phyloP scores from a whole-genome alignment of 306 rosid genomes.

The Delonix regia region DNA sequence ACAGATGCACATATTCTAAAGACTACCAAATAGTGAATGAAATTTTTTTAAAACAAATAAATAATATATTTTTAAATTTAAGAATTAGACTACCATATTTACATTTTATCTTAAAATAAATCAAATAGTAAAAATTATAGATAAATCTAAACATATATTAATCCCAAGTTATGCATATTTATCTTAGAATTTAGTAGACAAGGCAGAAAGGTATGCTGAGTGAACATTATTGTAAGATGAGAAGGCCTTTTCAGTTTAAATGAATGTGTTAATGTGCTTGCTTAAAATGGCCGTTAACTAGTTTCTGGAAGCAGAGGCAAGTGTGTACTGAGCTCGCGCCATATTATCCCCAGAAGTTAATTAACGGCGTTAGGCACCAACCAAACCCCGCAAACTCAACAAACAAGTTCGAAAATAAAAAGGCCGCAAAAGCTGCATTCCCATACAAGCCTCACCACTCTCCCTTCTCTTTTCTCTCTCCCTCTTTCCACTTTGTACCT shows the following conservation, averaged over 20 bases:
- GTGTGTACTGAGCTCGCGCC: slow-evolving; percentile 4
- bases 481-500: slow-evolving; percentile 12
- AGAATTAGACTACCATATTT: no score
- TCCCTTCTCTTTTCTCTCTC: not conserved
- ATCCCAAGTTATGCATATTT: not conserved
- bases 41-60: no score
- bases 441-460: slow-evolving; percentile 45
- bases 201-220: not conserved
- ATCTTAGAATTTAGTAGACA: not conserved
- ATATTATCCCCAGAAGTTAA: not conserved
- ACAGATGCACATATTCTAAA: no score
- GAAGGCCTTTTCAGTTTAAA: slow-evolving; percentile 10
- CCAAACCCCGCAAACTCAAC: slow-evolving; percentile 15
- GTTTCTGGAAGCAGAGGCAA: slow-evolving; percentile 30
- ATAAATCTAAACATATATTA: not conserved
- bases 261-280: not conserved
- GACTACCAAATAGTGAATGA: no score
- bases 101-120: no score
- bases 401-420: slow-evolving; percentile 45
- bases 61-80: not conserved
- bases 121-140: not conserved
- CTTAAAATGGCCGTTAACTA: slow-evolving; percentile 50
- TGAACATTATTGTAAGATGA: not conserved
- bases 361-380: slow-evolving; percentile 65
- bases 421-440: slow-evolving; percentile 43